A percentile compares a stretch with the other conserved stretches of the same genome.
phyloP scores from a whole-genome alignment of 192 early-diverging fungal genomes.

The Rhizophlyctis rosea region DNA sequence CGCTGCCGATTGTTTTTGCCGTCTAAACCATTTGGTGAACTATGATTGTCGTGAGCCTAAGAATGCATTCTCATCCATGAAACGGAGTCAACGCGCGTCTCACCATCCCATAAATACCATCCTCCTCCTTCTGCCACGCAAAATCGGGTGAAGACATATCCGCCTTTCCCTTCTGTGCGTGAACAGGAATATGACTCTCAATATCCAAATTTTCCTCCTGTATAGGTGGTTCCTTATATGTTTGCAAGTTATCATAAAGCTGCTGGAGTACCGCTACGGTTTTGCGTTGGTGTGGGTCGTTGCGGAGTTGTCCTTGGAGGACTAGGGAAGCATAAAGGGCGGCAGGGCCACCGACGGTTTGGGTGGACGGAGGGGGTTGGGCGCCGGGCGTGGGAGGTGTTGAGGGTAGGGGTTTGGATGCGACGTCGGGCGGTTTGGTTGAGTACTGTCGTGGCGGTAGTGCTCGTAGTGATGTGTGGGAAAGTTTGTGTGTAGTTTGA shows the following conservation, averaged over 20 bases:
- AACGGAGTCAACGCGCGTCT: no score
- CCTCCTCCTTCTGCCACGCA: slow-evolving; percentile 25
- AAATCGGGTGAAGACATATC: slow-evolving; percentile 31
- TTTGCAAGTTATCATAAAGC: slow-evolving; percentile 17
- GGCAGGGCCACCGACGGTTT: slow-evolving; percentile 13
- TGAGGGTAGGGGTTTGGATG: no score
- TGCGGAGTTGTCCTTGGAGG: slow-evolving; percentile 47
- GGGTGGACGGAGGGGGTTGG: neutral
- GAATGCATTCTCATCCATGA: no score
- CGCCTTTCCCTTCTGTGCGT: slow-evolving; percentile 23
- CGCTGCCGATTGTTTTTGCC: neutral
- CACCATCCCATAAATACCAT: neutral
- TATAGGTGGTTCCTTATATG: slow-evolving; percentile 25
- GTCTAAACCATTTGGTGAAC: neutral
- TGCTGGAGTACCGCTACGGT: slow-evolving; percentile 52
- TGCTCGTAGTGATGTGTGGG: no score
- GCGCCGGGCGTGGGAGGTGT: neutral
- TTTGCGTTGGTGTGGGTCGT: slow-evolving; percentile 65
- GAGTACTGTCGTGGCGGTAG: no score
- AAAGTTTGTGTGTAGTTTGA: no score
- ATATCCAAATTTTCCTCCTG: slow-evolving; percentile 4
- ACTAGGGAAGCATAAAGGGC: slow-evolving; percentile 42
- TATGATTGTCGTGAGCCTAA: no score
- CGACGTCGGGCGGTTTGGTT: no score
- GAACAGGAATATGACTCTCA: slow-evolving; percentile 1